phyloP scores from a whole-genome alignment of 2,329 filamentous ascomycete species.

The Neoarthrinium moseri region DNA sequence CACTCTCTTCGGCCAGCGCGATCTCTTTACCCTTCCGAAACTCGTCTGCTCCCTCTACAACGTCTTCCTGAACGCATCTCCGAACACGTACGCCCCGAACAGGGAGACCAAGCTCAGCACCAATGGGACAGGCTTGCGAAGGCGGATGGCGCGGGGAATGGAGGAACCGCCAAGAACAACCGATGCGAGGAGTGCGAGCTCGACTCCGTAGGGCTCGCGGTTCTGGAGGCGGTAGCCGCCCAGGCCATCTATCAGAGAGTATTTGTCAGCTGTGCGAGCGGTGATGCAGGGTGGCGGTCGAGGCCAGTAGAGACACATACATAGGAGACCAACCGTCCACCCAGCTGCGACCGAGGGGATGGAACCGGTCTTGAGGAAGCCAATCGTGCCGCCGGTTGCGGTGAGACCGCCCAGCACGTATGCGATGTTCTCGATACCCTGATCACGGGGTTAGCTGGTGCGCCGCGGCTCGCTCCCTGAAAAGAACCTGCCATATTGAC shows the following conservation, averaged over 20 bases:
- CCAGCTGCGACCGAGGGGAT: conserved; percentile 85
- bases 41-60: conserved; percentile 25
- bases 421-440: conserved; percentile 59
- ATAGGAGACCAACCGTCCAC: conserved; percentile 70
- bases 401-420: conserved; percentile 79
- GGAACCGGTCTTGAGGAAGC: conserved; percentile 82
- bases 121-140: conserved; percentile 80
- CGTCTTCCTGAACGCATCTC: conserved; percentile 58
- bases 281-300: not conserved
- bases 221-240: conserved; percentile 79
- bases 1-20: not conserved
- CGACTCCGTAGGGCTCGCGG: conserved; percentile 76
- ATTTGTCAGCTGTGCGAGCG: not conserved
- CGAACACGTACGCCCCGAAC: conserved; percentile 79
- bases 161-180: conserved; percentile 80
- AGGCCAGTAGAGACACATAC: conserved; percentile 34
- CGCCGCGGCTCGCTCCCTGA: not conserved
- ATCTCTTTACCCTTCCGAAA: too few species aligned
- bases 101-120: conserved; percentile 75
- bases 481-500: not conserved
- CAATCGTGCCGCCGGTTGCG: conserved; percentile 81
- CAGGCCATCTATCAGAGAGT: conserved; percentile 61
- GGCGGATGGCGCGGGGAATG: conserved; percentile 81
- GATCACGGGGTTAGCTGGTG: conserved; percentile 16
- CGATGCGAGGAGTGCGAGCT: conserved; percentile 85